Base-by-base conservation (phyloP, 257 asterid species). In the Solanum pinnatisectum region DNA sequence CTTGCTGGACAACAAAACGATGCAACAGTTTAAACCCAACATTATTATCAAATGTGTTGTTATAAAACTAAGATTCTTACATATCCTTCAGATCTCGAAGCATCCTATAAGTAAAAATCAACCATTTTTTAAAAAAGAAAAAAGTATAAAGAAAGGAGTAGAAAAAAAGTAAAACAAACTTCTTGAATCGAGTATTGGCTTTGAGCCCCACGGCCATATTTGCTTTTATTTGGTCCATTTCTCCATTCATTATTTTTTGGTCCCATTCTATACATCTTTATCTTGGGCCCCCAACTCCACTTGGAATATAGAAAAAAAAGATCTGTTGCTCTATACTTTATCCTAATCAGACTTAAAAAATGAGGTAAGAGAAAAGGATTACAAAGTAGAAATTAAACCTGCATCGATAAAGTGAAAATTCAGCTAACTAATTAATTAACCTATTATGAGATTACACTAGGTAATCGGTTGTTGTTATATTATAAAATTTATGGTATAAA, bases 211-310 rank as follows among this genome's bases (percentile, higher is more conserved):
- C 79, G 78, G 81, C 65, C 25, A 87, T 18, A 60, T 37, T 23
- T 78, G 77, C 63, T 81, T 87, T 33, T 42, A 82, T 35, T 82
- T 42, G 77, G 72, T 84, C 87, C 71, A 82, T 71, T 87, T 84
- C 81, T 83, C 84, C 59, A 88, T 84, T 84, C 70, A 84, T 42
- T 70, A 36, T 22, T 74, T 36, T 35, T n/a, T 49, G 77, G 89
- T 70, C 84, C 89, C 87, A 56, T 27, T 36, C 85, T 32, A 25
- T 82, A 10, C 44, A 49, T 30, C 85, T 82, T 27, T 33, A 40
- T 18, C 85, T 52, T 40, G 27, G 71, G 71, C 42, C 52, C 83
- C 85, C n/a, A 42, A 39, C 32, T 76, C 76, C 59, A 87, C 76
- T n/a, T 4, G 40, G 65, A 63, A 44, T 22, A 46, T 13, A 46